These are phyloP conservation scores for Cyberlindnera lachancei DNA, from an alignment of 805 yeast species.

Conservation along the genomic window DNA sequence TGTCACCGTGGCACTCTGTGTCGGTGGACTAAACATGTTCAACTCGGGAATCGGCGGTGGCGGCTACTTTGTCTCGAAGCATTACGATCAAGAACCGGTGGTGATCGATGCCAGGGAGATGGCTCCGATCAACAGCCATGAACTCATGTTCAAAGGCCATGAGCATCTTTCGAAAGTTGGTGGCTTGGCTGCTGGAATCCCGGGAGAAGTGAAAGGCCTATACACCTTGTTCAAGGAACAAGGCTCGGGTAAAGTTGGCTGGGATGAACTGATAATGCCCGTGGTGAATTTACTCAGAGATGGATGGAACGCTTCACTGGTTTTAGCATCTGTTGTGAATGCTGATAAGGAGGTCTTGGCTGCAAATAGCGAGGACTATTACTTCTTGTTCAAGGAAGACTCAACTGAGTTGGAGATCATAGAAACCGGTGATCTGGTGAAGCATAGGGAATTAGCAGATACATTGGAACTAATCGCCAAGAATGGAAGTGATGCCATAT, in stretches of 20 bases:
- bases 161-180: constrained; percentile 57
- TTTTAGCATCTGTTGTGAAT: constrained; percentile 37
- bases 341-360: constrained; percentile 28
- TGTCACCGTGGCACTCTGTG: constrained; percentile 79
- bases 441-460: constrained; percentile 53
- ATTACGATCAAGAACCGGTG: constrained; percentile 39
- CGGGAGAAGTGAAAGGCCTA: constrained; percentile 89
- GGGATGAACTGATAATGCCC: constrained; percentile 72
- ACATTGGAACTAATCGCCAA: constrained; percentile 63
- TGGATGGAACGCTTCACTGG: constrained; percentile 54
- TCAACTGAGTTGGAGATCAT: constrained; percentile 28
- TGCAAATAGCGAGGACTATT: constrained; percentile 42
- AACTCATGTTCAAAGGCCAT: constrained; percentile 53
- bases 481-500: constrained; percentile 71
- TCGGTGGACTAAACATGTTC: constrained; percentile 77
- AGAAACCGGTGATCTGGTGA: constrained; percentile 51
- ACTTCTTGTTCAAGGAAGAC: constrained; percentile 37
- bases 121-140: constrained; percentile 62
- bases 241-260: constrained; percentile 63
- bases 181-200: constrained; percentile 83
- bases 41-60: constrained; percentile 92
- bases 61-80: constrained; percentile 44
- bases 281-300: constrained; percentile 55
- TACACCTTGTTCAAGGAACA: constrained; percentile 49
- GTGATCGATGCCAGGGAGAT: constrained; percentile 83